Conservation (phyloP, 73 alveolate species). For the Paramecium biaurelia region DNA sequence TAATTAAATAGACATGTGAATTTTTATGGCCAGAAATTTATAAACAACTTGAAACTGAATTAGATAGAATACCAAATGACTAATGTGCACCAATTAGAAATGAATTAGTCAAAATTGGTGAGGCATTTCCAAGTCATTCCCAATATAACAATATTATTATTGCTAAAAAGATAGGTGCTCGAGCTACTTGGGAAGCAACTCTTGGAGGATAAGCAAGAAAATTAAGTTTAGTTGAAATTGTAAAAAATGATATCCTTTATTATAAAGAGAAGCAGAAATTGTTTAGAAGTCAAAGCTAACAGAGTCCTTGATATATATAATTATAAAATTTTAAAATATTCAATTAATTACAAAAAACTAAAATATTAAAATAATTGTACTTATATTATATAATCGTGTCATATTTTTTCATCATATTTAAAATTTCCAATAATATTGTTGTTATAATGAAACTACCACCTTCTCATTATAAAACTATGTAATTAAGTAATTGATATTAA, state of each 20-base stretch:
- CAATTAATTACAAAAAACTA: background rate
- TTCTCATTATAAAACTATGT: background rate
- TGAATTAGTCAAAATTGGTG: background rate
- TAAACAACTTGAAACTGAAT: background rate
- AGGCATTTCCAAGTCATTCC: background rate
- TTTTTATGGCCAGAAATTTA: constrained; percentile 36
- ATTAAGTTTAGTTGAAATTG: constrained; percentile 14
- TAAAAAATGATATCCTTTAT: background rate
- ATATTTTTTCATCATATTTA: background rate
- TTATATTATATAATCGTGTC: background rate
- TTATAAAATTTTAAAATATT: background rate
- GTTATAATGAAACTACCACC: too few species aligned
- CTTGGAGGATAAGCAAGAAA: constrained; percentile 54
- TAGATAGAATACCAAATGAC: background rate
- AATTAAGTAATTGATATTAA: background rate
- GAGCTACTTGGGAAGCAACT: constrained; percentile 48
- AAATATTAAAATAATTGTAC: background rate
- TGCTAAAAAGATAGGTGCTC: background rate
- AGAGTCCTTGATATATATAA: background rate
- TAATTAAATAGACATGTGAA: background rate
- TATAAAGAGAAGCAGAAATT: background rate
- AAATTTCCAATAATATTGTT: background rate
- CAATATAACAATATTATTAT: background rate
- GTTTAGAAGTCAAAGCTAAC: background rate
- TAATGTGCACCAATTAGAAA: constrained; percentile 14